Percentiles rank a stretch among this genome's conserved stretches.
phyloP scores from a whole-genome alignment of 805 yeast species.

The Nakazawaea sp. region DNA sequence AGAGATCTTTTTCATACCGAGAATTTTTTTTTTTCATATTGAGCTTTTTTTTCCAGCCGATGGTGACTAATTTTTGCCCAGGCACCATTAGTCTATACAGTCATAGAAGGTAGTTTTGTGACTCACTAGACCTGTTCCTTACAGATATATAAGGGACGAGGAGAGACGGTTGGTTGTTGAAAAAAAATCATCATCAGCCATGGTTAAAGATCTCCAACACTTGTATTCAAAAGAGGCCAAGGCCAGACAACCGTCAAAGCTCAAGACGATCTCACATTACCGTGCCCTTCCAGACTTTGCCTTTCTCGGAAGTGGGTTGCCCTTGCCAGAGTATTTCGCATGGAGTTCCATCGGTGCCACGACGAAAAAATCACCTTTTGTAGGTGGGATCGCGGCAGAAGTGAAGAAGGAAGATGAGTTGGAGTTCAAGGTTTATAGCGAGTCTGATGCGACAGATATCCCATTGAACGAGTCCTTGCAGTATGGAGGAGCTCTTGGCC shows the following conservation, averaged over 20 bases:
- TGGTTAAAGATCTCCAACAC: neutral
- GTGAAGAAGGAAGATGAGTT: neutral
- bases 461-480: slow-evolving; percentile 42
- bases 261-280: neutral
- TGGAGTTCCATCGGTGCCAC: slow-evolving; percentile 29
- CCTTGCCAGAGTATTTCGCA: slow-evolving; percentile 47
- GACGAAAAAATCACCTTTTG: slow-evolving; percentile 19
- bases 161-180: too few relatives aligned
- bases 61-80: too few relatives aligned
- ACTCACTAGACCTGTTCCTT: too few relatives aligned
- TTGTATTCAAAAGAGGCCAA: neutral
- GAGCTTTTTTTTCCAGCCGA: too few relatives aligned
- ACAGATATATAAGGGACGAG: too few relatives aligned
- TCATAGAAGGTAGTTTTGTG: too few relatives aligned
- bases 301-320: slow-evolving; percentile 52
- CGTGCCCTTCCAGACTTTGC: slow-evolving; percentile 24
- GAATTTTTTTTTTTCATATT: too few relatives aligned
- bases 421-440: slow-evolving; percentile 22
- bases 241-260: neutral
- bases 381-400: neutral
- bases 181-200: too few relatives aligned
- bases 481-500: slow-evolving; percentile 44
- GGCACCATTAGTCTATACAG: too few relatives aligned
- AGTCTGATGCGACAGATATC: slow-evolving; percentile 15
- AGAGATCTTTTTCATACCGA: too few relatives aligned